Conservation (phyloP, 495 filamentous ascomycete species). For the Penicillium lagena region DNA sequence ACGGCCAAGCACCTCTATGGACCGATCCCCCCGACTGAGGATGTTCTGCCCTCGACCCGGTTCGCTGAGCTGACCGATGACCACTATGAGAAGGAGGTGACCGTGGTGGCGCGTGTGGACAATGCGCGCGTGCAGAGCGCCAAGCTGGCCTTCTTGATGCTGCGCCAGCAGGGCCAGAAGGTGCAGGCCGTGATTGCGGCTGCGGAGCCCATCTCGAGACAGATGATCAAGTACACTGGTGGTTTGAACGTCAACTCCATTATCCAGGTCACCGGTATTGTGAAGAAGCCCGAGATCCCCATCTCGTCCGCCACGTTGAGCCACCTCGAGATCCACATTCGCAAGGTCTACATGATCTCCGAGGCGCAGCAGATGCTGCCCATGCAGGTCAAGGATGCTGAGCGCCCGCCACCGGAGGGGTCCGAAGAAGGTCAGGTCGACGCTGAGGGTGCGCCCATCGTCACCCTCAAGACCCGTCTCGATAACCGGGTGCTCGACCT, state of each 20-base stretch:
- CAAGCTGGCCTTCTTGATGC: constrained; percentile 87
- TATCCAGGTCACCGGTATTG: constrained; percentile 68
- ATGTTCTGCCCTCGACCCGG: constrained; percentile 24
- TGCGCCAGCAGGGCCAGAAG: constrained; percentile 73
- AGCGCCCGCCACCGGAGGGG: constrained; percentile 44
- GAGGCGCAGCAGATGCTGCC: constrained; percentile 60
- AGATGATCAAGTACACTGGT: constrained; percentile 88
- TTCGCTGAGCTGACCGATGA: constrained; percentile 46
- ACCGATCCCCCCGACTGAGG: constrained; percentile 33
- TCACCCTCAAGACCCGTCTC: constrained; percentile 69
- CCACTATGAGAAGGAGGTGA: constrained; percentile 66
- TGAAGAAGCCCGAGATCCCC: constrained; percentile 67
- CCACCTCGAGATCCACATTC: constrained; percentile 72
- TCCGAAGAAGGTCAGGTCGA: constrained; percentile 42
- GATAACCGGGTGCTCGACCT: constrained; percentile 90
- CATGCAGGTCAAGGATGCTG: constrained; percentile 64
- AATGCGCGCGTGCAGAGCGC: constrained; percentile 82
- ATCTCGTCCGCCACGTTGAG: constrained; percentile 74
- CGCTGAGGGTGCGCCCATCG: constrained; percentile 50
- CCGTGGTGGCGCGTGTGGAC: constrained; percentile 78
- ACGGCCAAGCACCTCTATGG: constrained; percentile 68
- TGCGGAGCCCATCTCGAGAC: constrained; percentile 45
- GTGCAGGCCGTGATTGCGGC: constrained; percentile 74
- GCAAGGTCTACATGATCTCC: constrained; percentile 69
- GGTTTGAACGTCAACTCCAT: constrained; percentile 73